Conservation (phyloP, 2,329 filamentous ascomycete genomes). For the Incumbomyces delicatus region DNA sequence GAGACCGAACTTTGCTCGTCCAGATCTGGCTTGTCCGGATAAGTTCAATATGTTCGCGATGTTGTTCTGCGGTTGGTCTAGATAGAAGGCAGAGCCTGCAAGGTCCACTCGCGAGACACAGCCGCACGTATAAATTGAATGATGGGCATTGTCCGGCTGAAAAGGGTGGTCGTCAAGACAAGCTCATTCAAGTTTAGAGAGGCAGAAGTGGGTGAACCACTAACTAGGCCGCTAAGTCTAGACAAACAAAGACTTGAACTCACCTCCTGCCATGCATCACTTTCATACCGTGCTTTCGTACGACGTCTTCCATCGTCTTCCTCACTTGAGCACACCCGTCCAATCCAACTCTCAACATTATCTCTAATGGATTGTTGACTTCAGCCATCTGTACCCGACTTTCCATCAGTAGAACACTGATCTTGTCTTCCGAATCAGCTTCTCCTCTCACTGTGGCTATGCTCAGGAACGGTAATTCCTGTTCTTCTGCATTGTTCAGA, state of each 20-base stretch:
- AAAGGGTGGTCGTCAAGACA: no score
- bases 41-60: no score
- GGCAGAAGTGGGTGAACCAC: no score
- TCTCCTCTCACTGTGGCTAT: conserved; percentile 67
- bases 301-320: conserved; percentile 67
- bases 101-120: no score
- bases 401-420: conserved; percentile 76
- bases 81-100: no score
- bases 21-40: no score
- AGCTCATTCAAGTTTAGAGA: no score
- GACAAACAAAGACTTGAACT: not conserved
- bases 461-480: conserved; percentile 81
- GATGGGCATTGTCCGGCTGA: no score
- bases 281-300: conserved; percentile 31
- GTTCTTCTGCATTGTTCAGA: conserved; percentile 38
- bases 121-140: no score
- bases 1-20: no score
- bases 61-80: no score
- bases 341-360: conserved; percentile 84
- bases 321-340: conserved; percentile 85
- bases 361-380: conserved; percentile 55
- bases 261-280: conserved; percentile 16
- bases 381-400: conserved; percentile 66
- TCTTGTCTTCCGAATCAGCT: conserved; percentile 48
- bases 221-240: no score